Evolutionary conservation across 805 yeast genomes (phyloP).

Genomic region (Suhomyces canberraensis): DNA sequence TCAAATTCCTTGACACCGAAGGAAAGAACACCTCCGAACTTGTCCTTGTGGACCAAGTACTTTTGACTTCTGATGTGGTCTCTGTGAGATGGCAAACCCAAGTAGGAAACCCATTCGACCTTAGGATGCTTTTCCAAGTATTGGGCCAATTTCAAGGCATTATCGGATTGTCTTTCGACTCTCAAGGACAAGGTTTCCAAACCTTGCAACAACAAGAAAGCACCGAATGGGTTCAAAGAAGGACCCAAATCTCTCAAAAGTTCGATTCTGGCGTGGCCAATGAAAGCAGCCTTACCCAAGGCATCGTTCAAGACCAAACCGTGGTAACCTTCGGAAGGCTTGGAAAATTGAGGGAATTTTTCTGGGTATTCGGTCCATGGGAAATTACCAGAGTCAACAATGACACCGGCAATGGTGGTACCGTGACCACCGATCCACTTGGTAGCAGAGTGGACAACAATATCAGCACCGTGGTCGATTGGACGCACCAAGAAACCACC

Average conservation of each 20-base stretch:
- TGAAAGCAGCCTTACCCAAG: conserved; percentile 75
- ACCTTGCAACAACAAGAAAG: conserved; percentile 87
- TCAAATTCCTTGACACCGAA: conserved; percentile 76
- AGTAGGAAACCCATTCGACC: conserved; percentile 88
- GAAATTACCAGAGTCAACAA: conserved; percentile 88
- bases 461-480: conserved; percentile 85
- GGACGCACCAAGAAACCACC: conserved; percentile 89
- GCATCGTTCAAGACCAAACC: conserved; percentile 81
- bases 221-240: conserved; percentile 78
- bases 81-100: conserved; percentile 78
- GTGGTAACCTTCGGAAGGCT: conserved; percentile 93
- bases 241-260: conserved; percentile 92
- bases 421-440: conserved; percentile 99
- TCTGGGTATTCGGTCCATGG: conserved; percentile 85
- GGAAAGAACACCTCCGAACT: conserved; percentile 84
- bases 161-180: conserved; percentile 86
- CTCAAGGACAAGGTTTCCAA: conserved; percentile 91
- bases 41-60: conserved; percentile 53
- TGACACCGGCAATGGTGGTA: conserved; percentile 87
- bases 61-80: conserved; percentile 81
- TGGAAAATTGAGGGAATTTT: conserved; percentile 85
- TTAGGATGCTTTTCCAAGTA: conserved; percentile 68
- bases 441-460: conserved; percentile 91
- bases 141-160: conserved; percentile 77
- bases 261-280: conserved; percentile 78